Conservation (phyloP, 2,329 filamentous ascomycete species). For the Rutstroemia sp. region DNA sequence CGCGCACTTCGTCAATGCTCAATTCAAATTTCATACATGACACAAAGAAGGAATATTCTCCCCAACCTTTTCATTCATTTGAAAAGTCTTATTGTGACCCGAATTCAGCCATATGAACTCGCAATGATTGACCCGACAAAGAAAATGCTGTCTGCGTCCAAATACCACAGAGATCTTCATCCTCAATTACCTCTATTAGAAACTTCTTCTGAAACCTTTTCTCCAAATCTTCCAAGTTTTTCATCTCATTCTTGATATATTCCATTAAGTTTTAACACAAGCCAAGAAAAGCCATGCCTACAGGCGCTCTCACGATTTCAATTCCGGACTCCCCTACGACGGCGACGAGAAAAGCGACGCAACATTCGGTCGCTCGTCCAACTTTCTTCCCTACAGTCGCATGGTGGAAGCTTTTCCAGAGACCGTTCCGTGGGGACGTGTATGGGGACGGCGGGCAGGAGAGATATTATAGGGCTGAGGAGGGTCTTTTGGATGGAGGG, state of each 20-base stretch:
- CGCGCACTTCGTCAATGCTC: no score
- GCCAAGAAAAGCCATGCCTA: neutral
- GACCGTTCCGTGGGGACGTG: neutral
- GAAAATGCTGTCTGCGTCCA: neutral
- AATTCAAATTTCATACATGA: no score
- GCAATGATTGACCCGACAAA: neutral
- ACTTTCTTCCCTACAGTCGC: constrained; percentile 6
- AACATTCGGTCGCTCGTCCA: constrained; percentile 1
- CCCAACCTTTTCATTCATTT: neutral
- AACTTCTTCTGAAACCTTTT: neutral
- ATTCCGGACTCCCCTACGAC: neutral
- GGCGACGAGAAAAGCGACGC: neutral
- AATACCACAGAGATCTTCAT: neutral
- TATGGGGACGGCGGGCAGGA: neutral
- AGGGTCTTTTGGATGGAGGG: constrained; percentile 6
- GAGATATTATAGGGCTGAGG: neutral
- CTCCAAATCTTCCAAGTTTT: neutral
- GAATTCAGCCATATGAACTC: neutral
- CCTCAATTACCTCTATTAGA: neutral
- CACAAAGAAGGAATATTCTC: neutral
- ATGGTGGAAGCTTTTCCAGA: constrained; percentile 4
- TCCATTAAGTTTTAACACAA: neutral
- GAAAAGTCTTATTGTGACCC: neutral
- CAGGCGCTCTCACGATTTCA: constrained; percentile 3
- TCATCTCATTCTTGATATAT: neutral